These are phyloP conservation scores for Aureobasidium sp. DNA, from an alignment of 2,329 filamentous ascomycete species.

Conservation along the genomic window DNA sequence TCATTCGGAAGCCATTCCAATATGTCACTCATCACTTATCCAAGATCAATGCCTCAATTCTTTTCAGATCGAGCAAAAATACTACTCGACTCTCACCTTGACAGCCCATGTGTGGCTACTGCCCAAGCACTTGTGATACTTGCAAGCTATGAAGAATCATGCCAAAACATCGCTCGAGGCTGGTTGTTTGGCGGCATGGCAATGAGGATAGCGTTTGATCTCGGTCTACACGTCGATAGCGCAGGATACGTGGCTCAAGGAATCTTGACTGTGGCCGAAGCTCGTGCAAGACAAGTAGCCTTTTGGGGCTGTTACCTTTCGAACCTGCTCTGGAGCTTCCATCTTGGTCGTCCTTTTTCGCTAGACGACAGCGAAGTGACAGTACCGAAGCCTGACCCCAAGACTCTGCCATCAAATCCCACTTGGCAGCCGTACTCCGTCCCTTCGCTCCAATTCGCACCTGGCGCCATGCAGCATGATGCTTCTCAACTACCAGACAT, in stretches of 20 bases:
- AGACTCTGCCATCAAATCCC: background rate
- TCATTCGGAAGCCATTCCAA: slow-evolving; percentile 32
- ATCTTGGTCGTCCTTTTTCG: slow-evolving; percentile 37
- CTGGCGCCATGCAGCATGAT: background rate
- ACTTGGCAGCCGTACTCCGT: background rate
- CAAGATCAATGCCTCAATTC: slow-evolving; percentile 33
- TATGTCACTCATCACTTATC: slow-evolving; percentile 31
- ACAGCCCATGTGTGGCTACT: slow-evolving; percentile 42
- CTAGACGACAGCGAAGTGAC: slow-evolving; percentile 36
- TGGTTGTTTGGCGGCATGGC: slow-evolving; percentile 44
- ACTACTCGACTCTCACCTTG: slow-evolving; percentile 41
- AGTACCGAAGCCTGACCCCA: slow-evolving; percentile 32
- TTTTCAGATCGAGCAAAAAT: slow-evolving; percentile 39
- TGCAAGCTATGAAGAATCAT: slow-evolving; percentile 39
- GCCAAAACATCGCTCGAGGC: slow-evolving; percentile 38
- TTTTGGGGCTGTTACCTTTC: slow-evolving; percentile 40
- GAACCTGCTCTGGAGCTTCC: slow-evolving; percentile 33
- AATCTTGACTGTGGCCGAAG: slow-evolving; percentile 33
- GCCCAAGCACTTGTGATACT: slow-evolving; percentile 42
- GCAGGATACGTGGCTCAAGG: slow-evolving; percentile 34
- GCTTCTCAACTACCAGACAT: background rate
- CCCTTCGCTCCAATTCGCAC: background rate
- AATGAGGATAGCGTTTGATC: slow-evolving; percentile 39
- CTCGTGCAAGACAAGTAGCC: slow-evolving; percentile 32
- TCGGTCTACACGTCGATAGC: slow-evolving; percentile 38